Percentiles rank a stretch among this genome's conserved stretches.
phyloP scores from a whole-genome alignment of 768 basidiomycete species.

The Dentipellis fragilis region DNA sequence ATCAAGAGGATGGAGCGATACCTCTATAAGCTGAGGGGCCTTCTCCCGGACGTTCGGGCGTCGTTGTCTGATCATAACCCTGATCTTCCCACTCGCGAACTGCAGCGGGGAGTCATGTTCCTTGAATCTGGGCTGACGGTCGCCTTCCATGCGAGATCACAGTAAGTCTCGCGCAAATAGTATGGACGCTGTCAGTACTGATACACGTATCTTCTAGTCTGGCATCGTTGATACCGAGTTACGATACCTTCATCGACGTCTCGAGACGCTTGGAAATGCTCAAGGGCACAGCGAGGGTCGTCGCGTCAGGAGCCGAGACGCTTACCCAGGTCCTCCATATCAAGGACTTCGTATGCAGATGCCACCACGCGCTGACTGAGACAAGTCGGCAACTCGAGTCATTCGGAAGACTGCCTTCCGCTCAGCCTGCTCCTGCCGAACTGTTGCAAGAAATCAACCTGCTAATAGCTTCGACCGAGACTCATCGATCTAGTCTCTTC shows the following conservation, averaged over 20 bases:
- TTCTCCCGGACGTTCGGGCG: conserved; percentile 56
- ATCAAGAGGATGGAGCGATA: conserved; percentile 47
- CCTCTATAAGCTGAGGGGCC: conserved; percentile 50
- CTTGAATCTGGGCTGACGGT: conserved; percentile 71
- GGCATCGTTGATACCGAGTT: neutral
- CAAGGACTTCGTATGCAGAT: conserved; percentile 22
- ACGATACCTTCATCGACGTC: conserved; percentile 3
- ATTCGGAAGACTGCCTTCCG: neutral
- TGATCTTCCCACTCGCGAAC: conserved; percentile 80
- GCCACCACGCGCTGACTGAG: conserved; percentile 21
- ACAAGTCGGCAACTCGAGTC: neutral
- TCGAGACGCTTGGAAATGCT: conserved; percentile 8
- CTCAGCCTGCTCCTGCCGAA: neutral
- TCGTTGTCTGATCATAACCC: conserved; percentile 61
- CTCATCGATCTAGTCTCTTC: conserved; percentile 16
- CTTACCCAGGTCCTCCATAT: conserved; percentile 14
- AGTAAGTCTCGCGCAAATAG: conserved; percentile 37
- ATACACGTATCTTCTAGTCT: conserved; percentile 1
- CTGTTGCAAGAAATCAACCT: neutral
- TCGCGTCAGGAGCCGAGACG: conserved; percentile 16
- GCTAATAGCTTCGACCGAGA: neutral
- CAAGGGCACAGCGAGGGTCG: conserved; percentile 11
- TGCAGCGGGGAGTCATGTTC: conserved; percentile 68
- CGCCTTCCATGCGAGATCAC: conserved; percentile 49
- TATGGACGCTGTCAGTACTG: neutral